A percentile compares a stretch with the other conserved stretches of the same genome.
Evolutionary conservation across 2,329 filamentous ascomycete species (phyloP).

Genomic region (Cladosporium sp.): DNA sequence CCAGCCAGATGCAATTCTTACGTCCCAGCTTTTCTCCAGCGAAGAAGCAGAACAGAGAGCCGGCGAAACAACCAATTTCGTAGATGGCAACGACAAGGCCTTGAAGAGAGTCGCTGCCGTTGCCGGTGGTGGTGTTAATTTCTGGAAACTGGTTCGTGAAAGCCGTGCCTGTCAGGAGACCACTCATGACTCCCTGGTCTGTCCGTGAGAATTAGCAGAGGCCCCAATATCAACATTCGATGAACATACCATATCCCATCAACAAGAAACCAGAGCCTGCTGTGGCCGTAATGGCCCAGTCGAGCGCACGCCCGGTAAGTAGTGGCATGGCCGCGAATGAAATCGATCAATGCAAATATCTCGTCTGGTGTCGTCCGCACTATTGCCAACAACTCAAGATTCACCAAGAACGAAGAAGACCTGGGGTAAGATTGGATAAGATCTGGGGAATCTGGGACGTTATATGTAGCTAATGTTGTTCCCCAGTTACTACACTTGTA

Average conservation of each 20-base stretch:
- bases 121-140: conserved; percentile 11
- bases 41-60: conserved; percentile 23
- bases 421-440: conserved; percentile 1
- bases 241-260: conserved; percentile 16
- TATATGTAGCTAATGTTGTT: conserved; percentile 1
- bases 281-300: conserved; percentile 15
- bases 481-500: too few relatives aligned
- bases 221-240: neutral
- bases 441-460: conserved; percentile 6
- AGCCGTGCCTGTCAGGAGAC: neutral
- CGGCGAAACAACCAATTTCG: conserved; percentile 25
- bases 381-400: too few relatives aligned
- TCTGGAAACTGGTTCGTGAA: conserved; percentile 10
- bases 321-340: neutral
- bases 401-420: neutral
- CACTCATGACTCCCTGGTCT: conserved; percentile 22
- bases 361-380: too few relatives aligned
- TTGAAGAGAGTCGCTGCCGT: conserved; percentile 8
- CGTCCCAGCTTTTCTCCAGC: conserved; percentile 27
- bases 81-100: conserved; percentile 16
- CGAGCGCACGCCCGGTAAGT: conserved; percentile 13
- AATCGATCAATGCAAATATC: neutral
- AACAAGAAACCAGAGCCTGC: conserved; percentile 14
- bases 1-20: conserved; percentile 24
- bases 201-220: neutral